Evolutionary conservation across 2,329 filamentous ascomycete species (phyloP).

Genomic region (Bisporella sp.): DNA sequence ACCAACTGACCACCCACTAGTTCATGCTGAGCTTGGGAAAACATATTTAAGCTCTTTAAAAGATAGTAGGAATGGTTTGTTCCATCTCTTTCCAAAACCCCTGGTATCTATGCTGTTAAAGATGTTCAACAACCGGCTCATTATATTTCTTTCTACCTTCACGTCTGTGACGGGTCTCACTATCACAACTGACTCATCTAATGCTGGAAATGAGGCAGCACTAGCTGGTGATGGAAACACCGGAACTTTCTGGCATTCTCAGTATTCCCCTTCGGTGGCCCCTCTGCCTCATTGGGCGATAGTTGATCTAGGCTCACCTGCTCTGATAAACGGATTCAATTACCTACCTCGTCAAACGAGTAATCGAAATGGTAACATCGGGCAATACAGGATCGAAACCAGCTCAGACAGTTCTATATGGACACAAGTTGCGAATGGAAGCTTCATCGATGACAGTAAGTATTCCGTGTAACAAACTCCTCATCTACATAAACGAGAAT

Average conservation of each 20-base stretch:
- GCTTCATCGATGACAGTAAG: slow-evolving; percentile 8
- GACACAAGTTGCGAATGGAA: slow-evolving; percentile 14
- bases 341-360: slow-evolving; percentile 29
- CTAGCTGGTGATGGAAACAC: slow-evolving; percentile 20
- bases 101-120: no score
- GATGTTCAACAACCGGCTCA: no score
- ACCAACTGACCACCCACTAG: no score
- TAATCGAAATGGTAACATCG: slow-evolving; percentile 29
- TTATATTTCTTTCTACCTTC: no score
- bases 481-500: no score
- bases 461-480: no score
- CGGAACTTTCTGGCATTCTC: slow-evolving; percentile 28
- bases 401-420: slow-evolving; percentile 1
- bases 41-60: no score
- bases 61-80: no score
- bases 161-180: not conserved
- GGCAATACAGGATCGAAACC: slow-evolving; percentile 23
- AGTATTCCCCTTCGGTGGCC: slow-evolving; percentile 18
- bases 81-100: no score
- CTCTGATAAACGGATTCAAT: slow-evolving; percentile 26
- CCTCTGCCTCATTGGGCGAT: slow-evolving; percentile 26
- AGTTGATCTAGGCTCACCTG: slow-evolving; percentile 27
- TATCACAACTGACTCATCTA: slow-evolving; percentile 18
- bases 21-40: no score
- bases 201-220: no score